These are phyloP conservation scores for Myochromella boudieri DNA, from an alignment of 768 basidiomycete genomes.

Conservation along the genomic window DNA sequence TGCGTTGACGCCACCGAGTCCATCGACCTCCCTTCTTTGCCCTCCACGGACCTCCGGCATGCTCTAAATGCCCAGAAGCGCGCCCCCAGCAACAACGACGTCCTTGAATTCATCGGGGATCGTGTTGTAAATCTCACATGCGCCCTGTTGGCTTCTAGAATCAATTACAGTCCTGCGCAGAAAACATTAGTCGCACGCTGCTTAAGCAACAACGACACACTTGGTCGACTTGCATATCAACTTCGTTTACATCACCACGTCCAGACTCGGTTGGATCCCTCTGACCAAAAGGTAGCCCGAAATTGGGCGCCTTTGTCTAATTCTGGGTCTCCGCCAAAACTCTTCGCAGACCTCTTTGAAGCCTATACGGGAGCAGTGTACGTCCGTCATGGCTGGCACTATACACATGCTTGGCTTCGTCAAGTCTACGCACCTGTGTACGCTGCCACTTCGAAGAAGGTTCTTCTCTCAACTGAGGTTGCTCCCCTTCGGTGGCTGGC, in stretches of 20 bases:
- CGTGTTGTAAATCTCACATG: constrained; percentile 28
- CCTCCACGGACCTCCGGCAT: constrained; percentile 12
- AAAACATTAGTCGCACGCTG: constrained; percentile 25
- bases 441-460: constrained; percentile 23
- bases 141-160: constrained; percentile 26
- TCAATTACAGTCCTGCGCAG: constrained; percentile 26
- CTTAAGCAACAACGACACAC: constrained; percentile 30
- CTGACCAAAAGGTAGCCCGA: constrained; percentile 15
- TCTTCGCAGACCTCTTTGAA: constrained; percentile 32
- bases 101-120: constrained; percentile 33
- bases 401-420: constrained; percentile 23
- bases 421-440: constrained; percentile 22
- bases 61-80: constrained; percentile 24
- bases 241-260: constrained; percentile 25
- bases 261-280: constrained; percentile 17
- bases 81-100: constrained; percentile 28
- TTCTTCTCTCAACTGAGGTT: constrained; percentile 10
- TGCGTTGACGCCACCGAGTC: neutral
- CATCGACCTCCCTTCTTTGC: constrained; percentile 6
- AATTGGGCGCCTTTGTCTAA: constrained; percentile 18
- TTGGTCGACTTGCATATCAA: constrained; percentile 29
- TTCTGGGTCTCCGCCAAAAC: constrained; percentile 25
- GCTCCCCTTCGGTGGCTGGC: constrained; percentile 4
- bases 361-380: constrained; percentile 29
- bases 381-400: constrained; percentile 26